Conservation (phyloP, 768 basidiomycete species). For the Leccinellum albellum region DNA sequence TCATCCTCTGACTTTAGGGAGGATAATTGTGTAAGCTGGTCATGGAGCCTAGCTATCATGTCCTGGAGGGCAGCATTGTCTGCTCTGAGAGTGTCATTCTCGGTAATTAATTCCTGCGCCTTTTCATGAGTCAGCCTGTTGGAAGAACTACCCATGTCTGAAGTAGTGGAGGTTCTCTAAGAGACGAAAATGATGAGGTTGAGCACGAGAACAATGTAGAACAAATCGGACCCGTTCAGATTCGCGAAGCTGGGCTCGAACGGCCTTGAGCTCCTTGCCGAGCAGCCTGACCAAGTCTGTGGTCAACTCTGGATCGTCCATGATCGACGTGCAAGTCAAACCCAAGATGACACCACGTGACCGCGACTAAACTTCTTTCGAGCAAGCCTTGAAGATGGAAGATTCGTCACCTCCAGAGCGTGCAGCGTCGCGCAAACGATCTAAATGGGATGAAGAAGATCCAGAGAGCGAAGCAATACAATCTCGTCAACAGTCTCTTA, state of each 20-base stretch:
- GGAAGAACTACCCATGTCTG: background rate
- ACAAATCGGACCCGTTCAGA: slow-evolving; percentile 13
- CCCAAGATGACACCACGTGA: background rate
- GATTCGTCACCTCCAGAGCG: slow-evolving; percentile 28
- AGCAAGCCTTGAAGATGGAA: background rate
- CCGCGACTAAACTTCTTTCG: background rate
- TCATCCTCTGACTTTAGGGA: slow-evolving; percentile 20
- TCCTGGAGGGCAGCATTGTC: slow-evolving; percentile 19
- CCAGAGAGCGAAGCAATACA: slow-evolving; percentile 38
- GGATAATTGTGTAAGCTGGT: background rate
- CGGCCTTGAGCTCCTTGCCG: slow-evolving; percentile 22
- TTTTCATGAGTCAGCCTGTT: slow-evolving; percentile 2
- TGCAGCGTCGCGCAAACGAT: slow-evolving; percentile 58
- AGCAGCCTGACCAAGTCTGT: slow-evolving; percentile 25
- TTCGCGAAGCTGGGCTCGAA: slow-evolving; percentile 21
- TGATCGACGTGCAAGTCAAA: background rate
- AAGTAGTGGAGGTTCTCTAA: slow-evolving; percentile 10
- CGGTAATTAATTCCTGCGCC: slow-evolving; percentile 7
- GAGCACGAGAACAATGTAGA: background rate
- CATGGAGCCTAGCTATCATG: slow-evolving; percentile 13
- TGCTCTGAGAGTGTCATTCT: slow-evolving; percentile 18
- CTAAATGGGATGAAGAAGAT: slow-evolving; percentile 65
- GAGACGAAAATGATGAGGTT: background rate
- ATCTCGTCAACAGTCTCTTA: slow-evolving; percentile 40
- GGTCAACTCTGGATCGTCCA: slow-evolving; percentile 29